These are phyloP conservation scores for Amylocystis lapponica DNA, from an alignment of 768 basidiomycete species.

Conservation along the genomic window DNA sequence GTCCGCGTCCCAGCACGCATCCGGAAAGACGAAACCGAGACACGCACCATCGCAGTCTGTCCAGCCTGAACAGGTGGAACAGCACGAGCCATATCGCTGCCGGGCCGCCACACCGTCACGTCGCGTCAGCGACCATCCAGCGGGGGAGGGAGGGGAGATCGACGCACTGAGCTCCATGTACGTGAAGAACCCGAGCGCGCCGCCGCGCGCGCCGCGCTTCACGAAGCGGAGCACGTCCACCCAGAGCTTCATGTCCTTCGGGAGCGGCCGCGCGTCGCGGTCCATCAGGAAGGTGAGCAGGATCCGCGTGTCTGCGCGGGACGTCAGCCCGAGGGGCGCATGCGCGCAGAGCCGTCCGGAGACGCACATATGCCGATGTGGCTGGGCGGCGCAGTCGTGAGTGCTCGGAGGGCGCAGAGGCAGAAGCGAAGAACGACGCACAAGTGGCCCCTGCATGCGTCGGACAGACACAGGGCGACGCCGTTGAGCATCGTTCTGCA, in stretches of 20 bases:
- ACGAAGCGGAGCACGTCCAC: conserved; percentile 47
- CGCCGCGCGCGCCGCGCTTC: conserved; percentile 42
- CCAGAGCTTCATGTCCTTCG: conserved; percentile 52
- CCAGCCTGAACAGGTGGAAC: conserved; percentile 42
- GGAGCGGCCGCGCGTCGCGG: conserved; percentile 35
- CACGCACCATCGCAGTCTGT: conserved; percentile 37
- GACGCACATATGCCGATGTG: conserved; percentile 49
- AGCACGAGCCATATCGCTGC: conserved; percentile 36
- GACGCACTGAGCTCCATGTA: conserved; percentile 49
- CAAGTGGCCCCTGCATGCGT: conserved; percentile 33
- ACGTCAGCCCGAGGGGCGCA: background rate
- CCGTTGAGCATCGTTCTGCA: background rate
- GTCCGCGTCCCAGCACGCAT: background rate
- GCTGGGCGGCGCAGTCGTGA: conserved; percentile 22
- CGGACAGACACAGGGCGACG: background rate
- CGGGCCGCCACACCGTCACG: background rate
- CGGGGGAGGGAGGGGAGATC: background rate
- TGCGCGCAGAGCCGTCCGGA: background rate
- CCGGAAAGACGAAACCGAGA: background rate
- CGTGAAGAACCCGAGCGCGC: conserved; percentile 50
- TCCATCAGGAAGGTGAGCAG: conserved; percentile 45
- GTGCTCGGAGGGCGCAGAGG: background rate
- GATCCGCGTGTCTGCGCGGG: conserved; percentile 38
- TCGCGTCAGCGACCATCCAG: background rate
- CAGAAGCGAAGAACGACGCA: conserved; percentile 18